Percentiles rank a stretch among this genome's conserved stretches.
phyloP scores from a whole-genome alignment of 139 green algal species.

The Chlorella ohadii region DNA sequence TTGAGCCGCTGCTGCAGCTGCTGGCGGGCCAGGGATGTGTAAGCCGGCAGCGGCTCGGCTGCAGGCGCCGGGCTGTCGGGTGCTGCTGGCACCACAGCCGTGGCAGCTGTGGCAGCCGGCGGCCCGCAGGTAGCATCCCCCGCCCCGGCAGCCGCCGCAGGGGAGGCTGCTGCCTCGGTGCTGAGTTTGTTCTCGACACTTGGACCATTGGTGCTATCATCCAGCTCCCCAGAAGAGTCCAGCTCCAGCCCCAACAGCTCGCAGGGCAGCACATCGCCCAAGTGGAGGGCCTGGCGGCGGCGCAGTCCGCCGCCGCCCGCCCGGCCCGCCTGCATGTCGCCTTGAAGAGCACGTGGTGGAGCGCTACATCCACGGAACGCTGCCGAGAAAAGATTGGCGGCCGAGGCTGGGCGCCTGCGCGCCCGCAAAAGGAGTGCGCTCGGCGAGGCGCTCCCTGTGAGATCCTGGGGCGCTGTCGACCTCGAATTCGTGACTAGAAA shows the following conservation, averaged over 20 bases:
- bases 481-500: too few species aligned
- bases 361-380: too few species aligned
- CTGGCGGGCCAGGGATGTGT: constrained; percentile 15
- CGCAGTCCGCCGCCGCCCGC: too few species aligned
- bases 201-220: neutral
- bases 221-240: neutral
- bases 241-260: neutral
- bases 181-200: neutral
- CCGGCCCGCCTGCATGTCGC: too few species aligned
- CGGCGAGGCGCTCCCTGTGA: too few species aligned
- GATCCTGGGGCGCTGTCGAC: too few species aligned
- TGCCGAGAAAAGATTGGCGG: too few species aligned
- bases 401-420: too few species aligned
- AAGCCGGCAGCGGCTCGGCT: constrained; percentile 2
- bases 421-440: too few species aligned
- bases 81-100: neutral
- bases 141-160: too few species aligned
- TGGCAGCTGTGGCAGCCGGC: neutral
- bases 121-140: neutral
- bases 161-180: too few species aligned
- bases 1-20: constrained; percentile 25
- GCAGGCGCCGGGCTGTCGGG: neutral
- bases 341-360: too few species aligned
- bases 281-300: neutral
- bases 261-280: neutral